Percentiles rank a stretch among this genome's conserved stretches.
Conservation (phyloP, 768 basidiomycete species). For the Ramaria rubella region DNA sequence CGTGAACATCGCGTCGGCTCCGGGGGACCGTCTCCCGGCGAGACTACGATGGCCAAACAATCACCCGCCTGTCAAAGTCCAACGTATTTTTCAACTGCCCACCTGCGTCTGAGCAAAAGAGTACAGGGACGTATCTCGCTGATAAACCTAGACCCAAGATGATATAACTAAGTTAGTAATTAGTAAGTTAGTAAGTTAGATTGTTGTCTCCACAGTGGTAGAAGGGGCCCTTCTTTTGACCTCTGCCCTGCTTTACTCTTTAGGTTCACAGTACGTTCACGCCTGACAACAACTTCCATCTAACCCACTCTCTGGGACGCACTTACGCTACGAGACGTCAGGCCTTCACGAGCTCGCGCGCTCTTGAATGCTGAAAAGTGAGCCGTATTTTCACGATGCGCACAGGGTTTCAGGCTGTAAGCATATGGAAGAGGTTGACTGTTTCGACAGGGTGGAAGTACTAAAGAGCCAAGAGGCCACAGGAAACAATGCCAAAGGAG, state of each 20-base stretch:
- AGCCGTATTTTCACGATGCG: background rate
- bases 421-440: slow-evolving; percentile 75
- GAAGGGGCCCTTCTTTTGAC: too few species aligned
- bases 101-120: too few species aligned
- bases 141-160: too few species aligned
- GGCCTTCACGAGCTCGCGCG: slow-evolving; percentile 42
- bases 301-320: slow-evolving; percentile 20
- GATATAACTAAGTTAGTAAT: too few species aligned
- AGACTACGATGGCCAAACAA: too few species aligned
- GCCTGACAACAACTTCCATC: slow-evolving; percentile 42
- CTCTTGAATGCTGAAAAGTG: slow-evolving; percentile 18
- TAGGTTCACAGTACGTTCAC: slow-evolving; percentile 72
- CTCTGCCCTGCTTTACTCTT: background rate
- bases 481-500: slow-evolving; percentile 11
- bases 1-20: too few species aligned
- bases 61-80: too few species aligned
- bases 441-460: slow-evolving; percentile 59
- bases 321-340: slow-evolving; percentile 40
- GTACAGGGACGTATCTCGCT: too few species aligned
- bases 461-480: background rate
- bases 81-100: too few species aligned
- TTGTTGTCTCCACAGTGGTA: too few species aligned
- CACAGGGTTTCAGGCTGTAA: slow-evolving; percentile 50
- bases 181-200: too few species aligned
- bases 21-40: too few species aligned